Evolutionary conservation across 129 eudicot genomes (phyloP).

Genomic region (Ambrosia trifida): DNA sequence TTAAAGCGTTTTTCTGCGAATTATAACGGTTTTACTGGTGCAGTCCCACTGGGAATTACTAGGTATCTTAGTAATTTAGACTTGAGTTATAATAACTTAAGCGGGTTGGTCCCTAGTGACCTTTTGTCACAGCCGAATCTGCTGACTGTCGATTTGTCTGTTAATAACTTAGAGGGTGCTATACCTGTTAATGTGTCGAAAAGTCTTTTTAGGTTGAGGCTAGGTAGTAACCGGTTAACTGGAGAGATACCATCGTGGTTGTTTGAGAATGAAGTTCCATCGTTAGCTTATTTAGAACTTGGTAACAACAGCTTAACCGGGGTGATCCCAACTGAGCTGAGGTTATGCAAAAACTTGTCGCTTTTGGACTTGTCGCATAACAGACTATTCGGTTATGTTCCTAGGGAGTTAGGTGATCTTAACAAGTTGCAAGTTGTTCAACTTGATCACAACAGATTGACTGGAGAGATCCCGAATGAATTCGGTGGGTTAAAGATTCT

Average conservation of each 20-base stretch:
- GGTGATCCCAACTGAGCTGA: slow-evolving; percentile 53
- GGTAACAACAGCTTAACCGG: slow-evolving; percentile 52
- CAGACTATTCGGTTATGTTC: slow-evolving; percentile 47
- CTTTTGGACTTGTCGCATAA: slow-evolving; percentile 69
- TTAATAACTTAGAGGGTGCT: slow-evolving; percentile 48
- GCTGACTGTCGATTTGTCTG: slow-evolving; percentile 60
- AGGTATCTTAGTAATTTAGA: slow-evolving; percentile 47
- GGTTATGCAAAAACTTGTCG: slow-evolving; percentile 43
- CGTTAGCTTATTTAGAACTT: slow-evolving; percentile 64
- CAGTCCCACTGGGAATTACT: slow-evolving; percentile 55
- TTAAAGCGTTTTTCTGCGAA: slow-evolving; percentile 73
- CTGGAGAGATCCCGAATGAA: slow-evolving; percentile 59
- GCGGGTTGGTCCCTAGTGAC: slow-evolving; percentile 60
- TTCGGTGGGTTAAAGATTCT: slow-evolving; percentile 40
- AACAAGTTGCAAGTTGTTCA: slow-evolving; percentile 49
- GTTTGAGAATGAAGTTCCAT: slow-evolving; percentile 22
- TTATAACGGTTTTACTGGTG: slow-evolving; percentile 55
- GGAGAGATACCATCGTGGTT: slow-evolving; percentile 54
- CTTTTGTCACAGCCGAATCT: slow-evolving; percentile 51
- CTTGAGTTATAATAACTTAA: slow-evolving; percentile 64
- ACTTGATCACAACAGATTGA: slow-evolving; percentile 57
- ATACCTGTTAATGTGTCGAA: slow-evolving; percentile 48
- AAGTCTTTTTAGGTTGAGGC: slow-evolving; percentile 57
- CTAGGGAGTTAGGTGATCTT: slow-evolving; percentile 49
- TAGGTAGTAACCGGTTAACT: slow-evolving; percentile 49